Evolutionary conservation across 768 basidiomycete genomes (phyloP), one percentile per base, ranked within the genome.

Genomic region (Kwoniella shandongensis): DNA sequence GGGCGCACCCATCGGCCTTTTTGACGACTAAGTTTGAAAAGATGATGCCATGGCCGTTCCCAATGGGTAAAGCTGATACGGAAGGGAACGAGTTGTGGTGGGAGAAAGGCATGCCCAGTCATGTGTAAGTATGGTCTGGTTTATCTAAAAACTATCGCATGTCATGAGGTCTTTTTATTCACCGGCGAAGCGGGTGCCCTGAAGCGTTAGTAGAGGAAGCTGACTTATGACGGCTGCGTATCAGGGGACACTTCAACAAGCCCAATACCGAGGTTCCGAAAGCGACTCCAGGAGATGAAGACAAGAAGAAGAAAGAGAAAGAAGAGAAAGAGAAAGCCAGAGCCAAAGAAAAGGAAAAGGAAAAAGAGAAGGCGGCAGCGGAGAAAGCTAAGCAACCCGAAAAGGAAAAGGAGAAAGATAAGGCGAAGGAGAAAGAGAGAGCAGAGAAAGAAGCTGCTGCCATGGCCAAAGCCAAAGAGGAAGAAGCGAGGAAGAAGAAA

Each of bases 91-190:
- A 70, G 49, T 39, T 73, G 27, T 73, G 72, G 72, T 73, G 72
- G 72, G 72, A 73, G 57, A 73, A 69, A 39, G 72, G 72, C 8
- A 58, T 57, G 61, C 72, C 72, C 15, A 32, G 25, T 48, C 69
- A 73, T 62, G 69, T 73, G 72, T 73, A 49, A 51, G 69, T 65
- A 27, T 26, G n/a, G 57, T 2, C 30, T 27, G 27, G 20, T 20
- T 35, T 12, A 17, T 35, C 15, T 4, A 3, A 26, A 11, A n/a
- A 13, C 17, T 32, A 39, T 30, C 50, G n/a, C n/a, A n/a, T n/a
- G n/a, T n/a, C n/a, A 38, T 2, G 2, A 32, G 29, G 8, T 32
- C 41, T 30, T 44, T 20, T 44, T 4, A 32, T 18, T 29, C 18
- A 29, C 32, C 13, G 15, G 46, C n/a, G n/a, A 38, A 10, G 36